phyloP scores from a whole-genome alignment of 1,139 yeast genomes.

The Candida labiduridarum region DNA sequence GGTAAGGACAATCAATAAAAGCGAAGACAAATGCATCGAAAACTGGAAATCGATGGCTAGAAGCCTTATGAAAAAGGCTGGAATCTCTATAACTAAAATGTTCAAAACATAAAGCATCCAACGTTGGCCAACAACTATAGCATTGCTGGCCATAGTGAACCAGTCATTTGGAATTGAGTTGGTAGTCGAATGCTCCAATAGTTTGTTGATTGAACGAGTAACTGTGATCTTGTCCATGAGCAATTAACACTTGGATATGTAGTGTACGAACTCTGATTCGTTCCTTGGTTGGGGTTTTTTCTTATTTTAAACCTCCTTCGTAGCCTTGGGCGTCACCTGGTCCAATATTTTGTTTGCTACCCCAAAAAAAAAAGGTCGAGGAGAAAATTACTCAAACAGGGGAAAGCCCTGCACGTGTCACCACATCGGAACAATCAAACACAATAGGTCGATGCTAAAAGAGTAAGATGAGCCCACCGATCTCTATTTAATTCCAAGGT shows the following conservation, averaged over 20 bases:
- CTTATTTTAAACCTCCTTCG: neutral
- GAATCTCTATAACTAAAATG: neutral
- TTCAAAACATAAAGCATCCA: neutral
- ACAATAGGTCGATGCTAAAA: too few species aligned
- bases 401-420: too few species aligned
- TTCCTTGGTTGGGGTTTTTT: neutral
- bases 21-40: slow-evolving; percentile 37
- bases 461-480: too few species aligned
- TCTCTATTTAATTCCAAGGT: too few species aligned
- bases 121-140: neutral
- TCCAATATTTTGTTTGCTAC: too few species aligned
- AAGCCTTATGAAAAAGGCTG: slow-evolving; percentile 12
- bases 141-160: neutral
- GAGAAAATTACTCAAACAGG: too few species aligned
- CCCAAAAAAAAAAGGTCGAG: too few species aligned
- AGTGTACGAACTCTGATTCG: neutral
- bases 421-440: too few species aligned
- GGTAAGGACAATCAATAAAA: slow-evolving; percentile 24
- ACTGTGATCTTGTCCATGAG: neutral
- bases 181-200: neutral
- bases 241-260: neutral
- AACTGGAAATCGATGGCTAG: slow-evolving; percentile 33
- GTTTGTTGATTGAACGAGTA: neutral
- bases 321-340: too few species aligned
- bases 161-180: neutral